phyloP scores from a whole-genome alignment of 2,329 filamentous ascomycete genomes.

The Aureobasidium sp. region DNA sequence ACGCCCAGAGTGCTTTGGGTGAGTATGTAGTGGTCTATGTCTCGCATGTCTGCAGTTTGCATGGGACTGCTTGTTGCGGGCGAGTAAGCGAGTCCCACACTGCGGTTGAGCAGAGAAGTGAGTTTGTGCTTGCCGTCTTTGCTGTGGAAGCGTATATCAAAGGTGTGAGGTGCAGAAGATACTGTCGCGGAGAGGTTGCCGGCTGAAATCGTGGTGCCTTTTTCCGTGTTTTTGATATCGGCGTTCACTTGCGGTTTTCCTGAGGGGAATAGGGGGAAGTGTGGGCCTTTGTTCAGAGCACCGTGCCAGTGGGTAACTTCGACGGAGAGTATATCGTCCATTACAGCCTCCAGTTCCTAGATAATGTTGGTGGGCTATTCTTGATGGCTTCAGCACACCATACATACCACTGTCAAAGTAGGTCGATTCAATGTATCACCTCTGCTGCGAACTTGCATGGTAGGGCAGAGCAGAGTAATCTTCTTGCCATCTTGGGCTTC shows the following conservation, averaged over 20 bases:
- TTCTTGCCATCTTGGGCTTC: conserved; percentile 41
- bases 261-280: conserved; percentile 52
- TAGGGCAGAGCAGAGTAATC: conserved; percentile 52
- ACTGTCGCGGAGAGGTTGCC: conserved; percentile 50
- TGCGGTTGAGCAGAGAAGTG: conserved; percentile 50
- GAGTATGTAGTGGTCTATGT: conserved; percentile 38
- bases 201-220: conserved; percentile 45
- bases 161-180: conserved; percentile 42
- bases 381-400: conserved; percentile 20
- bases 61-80: conserved; percentile 48
- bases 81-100: conserved; percentile 51
- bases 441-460: conserved; percentile 46
- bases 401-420: conserved; percentile 45
- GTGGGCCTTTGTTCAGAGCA: conserved; percentile 44
- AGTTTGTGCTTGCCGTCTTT: conserved; percentile 44
- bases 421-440: conserved; percentile 52
- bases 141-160: conserved; percentile 51
- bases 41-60: conserved; percentile 46
- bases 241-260: conserved; percentile 40
- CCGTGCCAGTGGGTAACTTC: conserved; percentile 54
- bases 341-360: conserved; percentile 48
- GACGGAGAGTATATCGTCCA: conserved; percentile 54
- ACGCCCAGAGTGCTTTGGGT: conserved; percentile 42
- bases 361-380: background rate
- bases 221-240: conserved; percentile 36